Percentiles rank a stretch among this genome's conserved stretches.
Evolutionary conservation across 148 eudicot species (phyloP).

Genomic region (Fallopia convolvulus): DNA sequence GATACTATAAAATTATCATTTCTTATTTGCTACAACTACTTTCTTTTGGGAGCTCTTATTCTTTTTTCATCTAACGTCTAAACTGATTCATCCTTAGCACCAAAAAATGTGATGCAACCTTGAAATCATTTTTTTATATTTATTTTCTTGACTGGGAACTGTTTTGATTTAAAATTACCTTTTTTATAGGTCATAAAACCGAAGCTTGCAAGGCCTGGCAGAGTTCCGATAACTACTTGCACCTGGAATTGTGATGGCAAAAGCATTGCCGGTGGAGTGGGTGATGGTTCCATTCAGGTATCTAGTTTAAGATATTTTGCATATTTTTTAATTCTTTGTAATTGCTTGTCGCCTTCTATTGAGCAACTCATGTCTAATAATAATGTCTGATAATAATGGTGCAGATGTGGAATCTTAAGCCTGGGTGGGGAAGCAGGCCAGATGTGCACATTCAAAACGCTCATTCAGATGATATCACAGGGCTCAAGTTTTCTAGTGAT

Average conservation of each 20-base stretch:
- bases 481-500: conserved; percentile 81
- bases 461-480: conserved; percentile 91
- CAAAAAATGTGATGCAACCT: background rate
- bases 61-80: background rate
- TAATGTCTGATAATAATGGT: background rate
- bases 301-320: background rate
- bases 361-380: background rate
- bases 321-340: background rate
- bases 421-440: conserved; percentile 99
- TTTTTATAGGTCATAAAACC: conserved; percentile 78
- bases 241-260: conserved; percentile 90
- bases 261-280: conserved; percentile 86
- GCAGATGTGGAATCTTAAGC: conserved; percentile 88
- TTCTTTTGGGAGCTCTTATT: background rate
- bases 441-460: conserved; percentile 53
- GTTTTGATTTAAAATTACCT: background rate
- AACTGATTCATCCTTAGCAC: background rate
- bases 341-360: background rate
- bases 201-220: conserved; percentile 82
- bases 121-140: background rate
- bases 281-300: conserved; percentile 97
- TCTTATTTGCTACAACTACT: background rate
- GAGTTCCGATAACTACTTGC: conserved; percentile 89
- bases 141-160: background rate
- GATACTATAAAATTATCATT: background rate